Conservation (phyloP, 1,284 basidiomycete genomes). For the Mycena citricolor region DNA sequence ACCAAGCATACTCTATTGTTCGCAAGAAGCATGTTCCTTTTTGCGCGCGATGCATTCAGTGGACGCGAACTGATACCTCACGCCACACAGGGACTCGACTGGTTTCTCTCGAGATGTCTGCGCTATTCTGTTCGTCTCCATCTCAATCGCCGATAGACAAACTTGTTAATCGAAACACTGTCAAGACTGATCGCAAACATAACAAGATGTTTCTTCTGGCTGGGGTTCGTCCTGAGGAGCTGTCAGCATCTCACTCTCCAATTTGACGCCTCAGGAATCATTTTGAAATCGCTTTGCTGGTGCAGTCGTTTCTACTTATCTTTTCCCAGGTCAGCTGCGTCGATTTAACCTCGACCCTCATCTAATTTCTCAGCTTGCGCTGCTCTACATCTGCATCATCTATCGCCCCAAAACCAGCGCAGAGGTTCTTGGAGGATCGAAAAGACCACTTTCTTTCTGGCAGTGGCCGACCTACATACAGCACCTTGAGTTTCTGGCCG, state of each 20-base stretch:
- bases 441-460: constrained; percentile 81
- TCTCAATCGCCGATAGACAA: constrained; percentile 14
- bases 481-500: constrained; percentile 82
- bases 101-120: constrained; percentile 85
- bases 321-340: constrained; percentile 60
- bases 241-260: constrained; percentile 5
- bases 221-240: constrained; percentile 45
- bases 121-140: constrained; percentile 67
- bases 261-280: constrained; percentile 40
- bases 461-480: constrained; percentile 78
- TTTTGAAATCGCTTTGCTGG: constrained; percentile 74
- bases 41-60: constrained; percentile 4
- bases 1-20: constrained; percentile 74
- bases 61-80: too few species aligned
- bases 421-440: constrained; percentile 57
- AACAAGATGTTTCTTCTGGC: constrained; percentile 85
- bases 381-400: constrained; percentile 76
- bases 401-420: constrained; percentile 61
- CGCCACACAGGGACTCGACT: constrained; percentile 78
- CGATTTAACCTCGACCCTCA: constrained; percentile 11
- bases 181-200: constrained; percentile 77
- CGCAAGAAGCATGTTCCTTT: constrained; percentile 54
- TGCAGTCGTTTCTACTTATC: constrained; percentile 83
- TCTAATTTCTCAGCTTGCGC: constrained; percentile 48
- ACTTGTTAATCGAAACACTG: constrained; percentile 3